A percentile compares a stretch with the other conserved stretches of the same genome.
phyloP scores from a whole-genome alignment of 2,329 filamentous ascomycete genomes.

The Drechslerella dactyloides region DNA sequence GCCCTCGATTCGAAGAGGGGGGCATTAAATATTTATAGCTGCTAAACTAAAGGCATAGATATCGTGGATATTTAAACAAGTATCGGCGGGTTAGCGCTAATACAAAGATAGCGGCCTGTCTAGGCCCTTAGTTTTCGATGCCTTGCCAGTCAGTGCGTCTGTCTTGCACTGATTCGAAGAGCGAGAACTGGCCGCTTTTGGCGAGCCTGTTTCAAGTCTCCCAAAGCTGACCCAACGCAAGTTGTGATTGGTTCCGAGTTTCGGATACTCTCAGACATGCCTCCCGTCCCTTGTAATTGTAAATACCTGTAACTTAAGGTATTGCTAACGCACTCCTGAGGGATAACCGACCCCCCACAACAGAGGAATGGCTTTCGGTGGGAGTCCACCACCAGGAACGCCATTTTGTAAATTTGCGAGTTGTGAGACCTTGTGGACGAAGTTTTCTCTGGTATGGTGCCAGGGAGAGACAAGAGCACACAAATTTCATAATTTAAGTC shows the following conservation, averaged over 20 bases:
- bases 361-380: not conserved
- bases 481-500: not conserved
- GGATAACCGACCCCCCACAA: not conserved
- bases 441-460: not conserved
- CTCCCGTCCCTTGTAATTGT: constrained; percentile 2
- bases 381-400: not conserved
- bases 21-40: not conserved
- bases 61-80: too few species aligned
- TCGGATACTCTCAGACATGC: not conserved
- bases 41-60: not conserved
- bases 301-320: too few species aligned
- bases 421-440: not conserved
- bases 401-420: not conserved
- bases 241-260: constrained; percentile 1
- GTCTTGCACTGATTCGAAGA: not conserved
- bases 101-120: too few species aligned
- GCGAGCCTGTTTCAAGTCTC: not conserved
- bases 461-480: not conserved
- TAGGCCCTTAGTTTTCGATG: too few species aligned
- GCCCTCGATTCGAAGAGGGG: not conserved
- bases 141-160: too few species aligned
- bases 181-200: not conserved
- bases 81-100: too few species aligned
- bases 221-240: not conserved
- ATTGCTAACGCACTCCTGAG: not conserved